These are phyloP conservation scores for Sporothrix pallida DNA, from an alignment of 2,329 filamentous ascomycete species.

Conservation along the genomic window DNA sequence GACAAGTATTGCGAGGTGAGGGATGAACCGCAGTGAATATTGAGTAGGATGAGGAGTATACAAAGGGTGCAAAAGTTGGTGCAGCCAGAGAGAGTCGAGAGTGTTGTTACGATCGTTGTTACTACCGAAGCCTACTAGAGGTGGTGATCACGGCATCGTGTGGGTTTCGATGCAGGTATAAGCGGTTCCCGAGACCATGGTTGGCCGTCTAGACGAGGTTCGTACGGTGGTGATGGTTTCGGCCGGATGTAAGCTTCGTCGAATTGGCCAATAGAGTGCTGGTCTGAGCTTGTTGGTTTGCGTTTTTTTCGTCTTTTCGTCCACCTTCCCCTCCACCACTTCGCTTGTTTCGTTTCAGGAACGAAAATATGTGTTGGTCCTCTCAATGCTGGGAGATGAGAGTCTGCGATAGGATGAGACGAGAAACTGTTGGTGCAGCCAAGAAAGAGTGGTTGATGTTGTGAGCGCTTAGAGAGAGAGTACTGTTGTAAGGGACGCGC, in stretches of 20 bases:
- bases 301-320: neutral
- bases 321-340: neutral
- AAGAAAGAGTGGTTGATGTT: slow-evolving; percentile 15
- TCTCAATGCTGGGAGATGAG: neutral
- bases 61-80: neutral
- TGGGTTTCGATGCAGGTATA: neutral
- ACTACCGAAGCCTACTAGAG: slow-evolving; percentile 1
- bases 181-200: slow-evolving; percentile 26
- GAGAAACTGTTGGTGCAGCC: neutral
- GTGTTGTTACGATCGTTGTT: neutral
- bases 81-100: too few relatives aligned
- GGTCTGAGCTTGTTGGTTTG: neutral
- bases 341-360: slow-evolving; percentile 21
- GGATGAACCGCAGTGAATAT: slow-evolving; percentile 3
- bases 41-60: neutral
- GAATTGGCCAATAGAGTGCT: slow-evolving; percentile 17
- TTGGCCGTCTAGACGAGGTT: neutral
- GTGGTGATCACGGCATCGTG: slow-evolving; percentile 19
- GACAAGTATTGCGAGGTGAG: neutral
- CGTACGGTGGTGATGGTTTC: neutral
- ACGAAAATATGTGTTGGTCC: too few relatives aligned
- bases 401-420: neutral
- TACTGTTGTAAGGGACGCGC: slow-evolving; percentile 10
- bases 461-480: slow-evolving; percentile 19
- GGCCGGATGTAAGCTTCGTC: slow-evolving; percentile 6